Base-by-base conservation (phyloP, 192 early-diverging fungal genomes). In the Mortierella hygrophila region DNA sequence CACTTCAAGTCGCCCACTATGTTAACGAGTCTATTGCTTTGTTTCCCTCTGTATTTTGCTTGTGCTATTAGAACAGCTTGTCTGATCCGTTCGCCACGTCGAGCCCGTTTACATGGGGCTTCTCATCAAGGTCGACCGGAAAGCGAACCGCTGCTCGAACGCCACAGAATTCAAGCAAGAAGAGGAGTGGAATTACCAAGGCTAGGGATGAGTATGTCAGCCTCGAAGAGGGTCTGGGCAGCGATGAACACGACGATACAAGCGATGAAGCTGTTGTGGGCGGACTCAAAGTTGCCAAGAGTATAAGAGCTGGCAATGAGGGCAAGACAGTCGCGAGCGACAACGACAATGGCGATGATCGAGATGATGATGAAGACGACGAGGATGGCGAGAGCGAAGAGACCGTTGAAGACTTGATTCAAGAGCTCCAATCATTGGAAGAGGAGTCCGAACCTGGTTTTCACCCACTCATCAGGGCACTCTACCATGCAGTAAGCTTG, bases 401-500 rank as follows among this genome's bases (percentile, higher is more conserved):
- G 63, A 76, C 63, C 11, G 44, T 35, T 44, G 75, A 68, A 46
- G 75, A 21, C 60, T 3, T 46, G 75, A 76, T 76, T 18, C 60
- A 76, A 68, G 75, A 76, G 60, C 75, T 46, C 44, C 41, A 76
- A 29, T 40, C 0, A 47, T 76, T 76, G 42, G 44, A 76, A 42
- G 54, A 75, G 4, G 63, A 76, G 23, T 65, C 75, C 23, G 75
- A 76, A 41, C 57, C 75, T 18, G 75, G 57, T 26, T 76, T 76
- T 44, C 40, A 68, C 11, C 75, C 75, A 0, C 75, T 63, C 55
- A 76, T 76, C 57, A 65, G 60, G 46, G 75, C 75, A 76, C 75
- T 65, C 16, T 76, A 76, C 60, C 57, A 76, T 65, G 60, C 75
- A 6, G 75, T 76, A 76, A 76, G 75, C 75, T 68, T 65, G 41